Conservation (phyloP, 106 monocot genomes). For the Gastrodia elata region DNA sequence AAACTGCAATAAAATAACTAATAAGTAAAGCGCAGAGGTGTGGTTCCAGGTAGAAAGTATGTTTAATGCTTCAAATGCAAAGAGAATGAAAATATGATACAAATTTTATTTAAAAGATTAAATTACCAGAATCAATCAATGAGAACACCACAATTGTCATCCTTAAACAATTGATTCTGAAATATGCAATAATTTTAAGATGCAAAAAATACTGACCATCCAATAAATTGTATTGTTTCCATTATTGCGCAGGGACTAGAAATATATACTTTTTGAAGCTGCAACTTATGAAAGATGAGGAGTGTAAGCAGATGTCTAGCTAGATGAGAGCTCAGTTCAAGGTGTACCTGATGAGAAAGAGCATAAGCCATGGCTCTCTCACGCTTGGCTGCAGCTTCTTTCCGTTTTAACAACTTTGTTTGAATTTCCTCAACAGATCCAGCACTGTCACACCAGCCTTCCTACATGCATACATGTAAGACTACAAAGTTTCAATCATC, state of each 20-base stretch:
- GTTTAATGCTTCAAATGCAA: neutral
- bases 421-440: conserved; percentile 92
- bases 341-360: conserved; percentile 68
- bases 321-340: neutral
- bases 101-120: neutral
- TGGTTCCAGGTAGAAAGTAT: neutral
- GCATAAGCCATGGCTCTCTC: conserved; percentile 98
- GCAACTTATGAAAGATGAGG: neutral
- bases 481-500: neutral
- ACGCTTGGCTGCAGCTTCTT: conserved; percentile 91
- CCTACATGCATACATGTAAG: conserved; percentile 33
- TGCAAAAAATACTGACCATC: neutral
- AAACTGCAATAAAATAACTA: neutral
- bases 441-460: conserved; percentile 86
- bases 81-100: neutral
- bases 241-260: neutral
- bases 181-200: neutral
- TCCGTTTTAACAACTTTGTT: conserved; percentile 65
- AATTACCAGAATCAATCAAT: neutral
- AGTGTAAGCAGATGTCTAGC: neutral
- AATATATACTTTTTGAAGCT: neutral
- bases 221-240: neutral
- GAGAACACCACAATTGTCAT: neutral
- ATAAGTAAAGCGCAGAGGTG: neutral
- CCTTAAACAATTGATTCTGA: neutral